Base-by-base conservation (phyloP, 2,329 filamentous ascomycete genomes). In the Nothophaeocryptopus gaeumannii region DNA sequence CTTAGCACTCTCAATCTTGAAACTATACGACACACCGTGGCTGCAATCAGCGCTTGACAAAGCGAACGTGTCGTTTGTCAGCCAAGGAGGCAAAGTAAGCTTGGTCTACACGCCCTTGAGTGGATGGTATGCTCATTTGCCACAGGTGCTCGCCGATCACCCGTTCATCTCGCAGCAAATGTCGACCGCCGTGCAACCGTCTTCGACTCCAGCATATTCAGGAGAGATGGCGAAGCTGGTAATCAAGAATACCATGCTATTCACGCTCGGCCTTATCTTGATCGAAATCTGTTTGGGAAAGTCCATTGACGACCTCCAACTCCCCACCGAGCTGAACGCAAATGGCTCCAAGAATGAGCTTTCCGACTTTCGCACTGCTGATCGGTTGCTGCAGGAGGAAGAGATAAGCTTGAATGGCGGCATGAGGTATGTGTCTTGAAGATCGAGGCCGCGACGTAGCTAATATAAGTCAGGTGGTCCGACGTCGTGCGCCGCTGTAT, bases 201-300 rank as follows among this genome's bases (percentile, higher is more conserved):
- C 39, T 8, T 26, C 39, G 8, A 38, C 30, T 5, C 37, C 48
- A 8, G 11, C 8, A 16, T 14, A 13, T 12, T 9, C 13, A 12
- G 7, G 15, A 36, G 41, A 37, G 8, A 7, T 35, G 29, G 34
- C 16, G 14, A 20, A 13, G 36, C 37, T 14, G 20, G 36, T 36
- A 13, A 66, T 67, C 8, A 54, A 57, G 1, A 69, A 69, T 36
- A 55, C 61, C 33, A 60, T 62, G 1, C 40, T 70, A 5, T 70
- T 68, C 39, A 61, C 65, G 1, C 51, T 70, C 0, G 68, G 67
- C 0, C 46, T 70, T 1, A 45, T 66, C 8, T 58, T 70, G 5
- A 65, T 69, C 30, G 66, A 70, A 42, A 58, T 71, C 2, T 69
- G 66, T 58, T 60, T 65, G 39, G 55, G 58, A 1, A 52, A 60